Percentiles rank a stretch among this genome's conserved stretches.
Evolutionary conservation across 257 asterid genomes (phyloP).

Genomic region (Fraxinus anomala): DNA sequence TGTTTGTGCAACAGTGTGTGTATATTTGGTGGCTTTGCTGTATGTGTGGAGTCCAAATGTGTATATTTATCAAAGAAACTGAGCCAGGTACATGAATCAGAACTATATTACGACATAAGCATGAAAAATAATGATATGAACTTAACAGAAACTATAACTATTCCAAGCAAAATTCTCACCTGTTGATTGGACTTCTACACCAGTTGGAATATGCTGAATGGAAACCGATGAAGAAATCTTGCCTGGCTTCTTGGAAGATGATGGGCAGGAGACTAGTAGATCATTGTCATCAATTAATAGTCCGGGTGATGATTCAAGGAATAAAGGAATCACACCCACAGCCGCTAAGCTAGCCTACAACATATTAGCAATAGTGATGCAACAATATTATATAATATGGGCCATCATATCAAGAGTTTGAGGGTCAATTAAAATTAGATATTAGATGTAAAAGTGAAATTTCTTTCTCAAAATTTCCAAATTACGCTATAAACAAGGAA

Average conservation of each 20-base stretch:
- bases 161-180: conserved; percentile 38
- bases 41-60: not conserved
- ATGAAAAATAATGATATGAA: not conserved
- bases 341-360: conserved; percentile 57
- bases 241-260: conserved; percentile 25
- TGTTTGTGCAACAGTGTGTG: not conserved
- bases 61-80: not conserved
- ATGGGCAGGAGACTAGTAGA: conserved; percentile 43
- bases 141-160: not conserved
- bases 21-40: conserved; percentile 1
- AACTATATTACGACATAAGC: not conserved
- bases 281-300: conserved; percentile 53
- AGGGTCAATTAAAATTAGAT: not conserved
- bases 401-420: not conserved
- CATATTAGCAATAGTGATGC: conserved; percentile 3
- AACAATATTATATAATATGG: not conserved
- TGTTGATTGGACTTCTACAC: conserved; percentile 63
- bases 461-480: not conserved
- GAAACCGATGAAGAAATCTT: conserved; percentile 47
- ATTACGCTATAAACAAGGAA: not conserved
- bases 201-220: conserved; percentile 67
- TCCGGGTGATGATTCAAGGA: conserved; percentile 64
- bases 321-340: conserved; percentile 80
- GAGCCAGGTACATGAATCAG: not conserved
- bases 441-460: not conserved